These are phyloP conservation scores for Globisporangium nagaii DNA, from an alignment of 352 stramenopile species.

Conservation along the genomic window DNA sequence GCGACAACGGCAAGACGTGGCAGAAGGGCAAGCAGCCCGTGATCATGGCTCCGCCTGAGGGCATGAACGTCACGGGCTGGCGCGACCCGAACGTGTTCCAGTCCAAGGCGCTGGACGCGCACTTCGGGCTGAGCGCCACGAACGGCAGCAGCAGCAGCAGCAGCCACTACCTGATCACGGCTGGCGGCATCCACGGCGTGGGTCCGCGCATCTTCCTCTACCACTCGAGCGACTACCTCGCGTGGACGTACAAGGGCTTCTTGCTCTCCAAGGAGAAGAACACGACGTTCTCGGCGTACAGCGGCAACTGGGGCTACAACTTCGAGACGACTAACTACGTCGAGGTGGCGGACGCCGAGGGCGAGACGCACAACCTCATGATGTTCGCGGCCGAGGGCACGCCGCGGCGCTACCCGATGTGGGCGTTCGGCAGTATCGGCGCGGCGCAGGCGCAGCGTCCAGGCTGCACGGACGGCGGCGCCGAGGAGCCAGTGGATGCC, in stretches of 20 bases:
- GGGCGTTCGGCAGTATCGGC: slow-evolving; percentile 36
- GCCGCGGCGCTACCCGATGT: slow-evolving; percentile 54
- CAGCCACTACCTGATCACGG: slow-evolving; percentile 57
- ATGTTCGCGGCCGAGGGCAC: slow-evolving; percentile 52
- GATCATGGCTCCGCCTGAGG: slow-evolving; percentile 38
- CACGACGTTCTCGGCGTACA: slow-evolving; percentile 55
- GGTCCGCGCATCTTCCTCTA: slow-evolving; percentile 65
- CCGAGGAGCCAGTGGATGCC: slow-evolving; percentile 10
- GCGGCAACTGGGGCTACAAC: slow-evolving; percentile 53
- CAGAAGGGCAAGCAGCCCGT: slow-evolving; percentile 44
- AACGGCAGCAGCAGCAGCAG: slow-evolving; percentile 6
- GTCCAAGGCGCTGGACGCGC: slow-evolving; percentile 39
- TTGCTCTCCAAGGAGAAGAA: slow-evolving; percentile 53
- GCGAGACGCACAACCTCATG: slow-evolving; percentile 56
- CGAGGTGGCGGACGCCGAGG: slow-evolving; percentile 51
- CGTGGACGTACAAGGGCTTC: slow-evolving; percentile 65
- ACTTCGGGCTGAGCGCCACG: slow-evolving; percentile 21
- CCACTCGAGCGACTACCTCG: slow-evolving; percentile 47
- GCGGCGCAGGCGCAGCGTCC: neutral
- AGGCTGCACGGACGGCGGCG: slow-evolving; percentile 10
- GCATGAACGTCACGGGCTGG: slow-evolving; percentile 60
- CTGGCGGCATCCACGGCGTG: slow-evolving; percentile 43
- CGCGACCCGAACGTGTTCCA: slow-evolving; percentile 59
- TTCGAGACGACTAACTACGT: slow-evolving; percentile 67
- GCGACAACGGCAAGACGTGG: slow-evolving; percentile 51